Base-by-base conservation (phyloP, 2,329 filamentous ascomycete species). In the Hypoxylon sp. region DNA sequence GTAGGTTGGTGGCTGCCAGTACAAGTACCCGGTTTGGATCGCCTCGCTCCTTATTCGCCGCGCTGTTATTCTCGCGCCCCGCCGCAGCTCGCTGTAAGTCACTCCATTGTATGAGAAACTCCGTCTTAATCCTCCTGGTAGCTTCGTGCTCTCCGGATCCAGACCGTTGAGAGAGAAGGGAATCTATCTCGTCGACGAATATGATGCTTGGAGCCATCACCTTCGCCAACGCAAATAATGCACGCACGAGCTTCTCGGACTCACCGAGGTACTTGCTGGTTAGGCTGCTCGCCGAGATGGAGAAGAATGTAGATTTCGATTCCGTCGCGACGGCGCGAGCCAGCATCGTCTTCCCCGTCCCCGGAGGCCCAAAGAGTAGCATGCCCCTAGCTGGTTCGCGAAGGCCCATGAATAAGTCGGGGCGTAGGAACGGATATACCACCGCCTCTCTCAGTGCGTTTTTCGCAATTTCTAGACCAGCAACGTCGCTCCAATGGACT, bases 271-370 rank as follows among this genome's bases (percentile, higher is more conserved):
- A 99, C 80, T 99, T 99, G 76, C 93, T 97, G 1, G 95, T 98
- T 72, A 99, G 82, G 74, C 93, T 97, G 77, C 93, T 97, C 15
- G 96, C 94, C 4, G 94, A 97, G 62, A 99, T 97, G 13, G 94
- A 97, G 81, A 99, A 98, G 81, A 98, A 99, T 0, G 97, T 97
- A 10, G 93, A 97, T 74, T 90, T 92, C 1, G 93, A 97, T 79
- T 99, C 96, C 0, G 96, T 98, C 1, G 96, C 96, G 0, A 98
- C 95, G 7, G 93, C 94, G 70, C 96, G 89, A 8, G 96, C 96
- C 39, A 99, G 84, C 96, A 99, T 99, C 0, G 96, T 99, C 80
- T 99, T 99, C 57, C 96, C 96, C 0, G 96, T 99, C n/a, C 96
- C 96, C 0, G 96, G 96, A 1, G 96, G 96, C 0, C 96, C 96